These are phyloP conservation scores for Sequoia sempervirens DNA, from an alignment of 75 land plant species.

Conservation along the genomic window DNA sequence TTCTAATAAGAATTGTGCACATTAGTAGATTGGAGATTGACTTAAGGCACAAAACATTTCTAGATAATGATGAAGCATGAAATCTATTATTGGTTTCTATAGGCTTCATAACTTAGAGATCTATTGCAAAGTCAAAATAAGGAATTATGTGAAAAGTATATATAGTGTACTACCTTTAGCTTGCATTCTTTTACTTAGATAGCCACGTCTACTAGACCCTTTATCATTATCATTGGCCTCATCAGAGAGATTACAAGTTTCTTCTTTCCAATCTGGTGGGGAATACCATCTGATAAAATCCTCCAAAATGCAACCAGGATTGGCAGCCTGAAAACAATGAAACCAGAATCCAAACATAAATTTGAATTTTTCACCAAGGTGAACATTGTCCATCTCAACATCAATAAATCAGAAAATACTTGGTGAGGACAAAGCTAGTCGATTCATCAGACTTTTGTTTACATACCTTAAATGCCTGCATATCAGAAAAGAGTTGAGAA, in stretches of 20 bases:
- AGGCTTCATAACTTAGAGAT: no score
- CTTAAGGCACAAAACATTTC: neutral
- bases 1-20: neutral
- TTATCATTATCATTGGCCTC: constrained; percentile 18
- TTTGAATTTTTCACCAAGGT: neutral
- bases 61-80: neutral
- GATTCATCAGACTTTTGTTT: neutral
- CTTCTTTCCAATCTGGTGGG: constrained; percentile 93
- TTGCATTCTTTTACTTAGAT: constrained; percentile 82
- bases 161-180: constrained; percentile 53
- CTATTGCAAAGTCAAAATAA: no score
- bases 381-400: neutral
- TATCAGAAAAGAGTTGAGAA: constrained; percentile 96
- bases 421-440: neutral
- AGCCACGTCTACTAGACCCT: constrained; percentile 53
- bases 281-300: constrained; percentile 99
- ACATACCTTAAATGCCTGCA: constrained; percentile 97
- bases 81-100: neutral
- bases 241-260: constrained; percentile 16
- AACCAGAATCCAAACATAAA: neutral
- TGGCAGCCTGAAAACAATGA: constrained; percentile 71
- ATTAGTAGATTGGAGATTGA: neutral
- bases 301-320: constrained; percentile 95
- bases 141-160: neutral
- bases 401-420: neutral